Conservation (phyloP, 164 flowering plant species). For the Kingdonia uniflora region DNA sequence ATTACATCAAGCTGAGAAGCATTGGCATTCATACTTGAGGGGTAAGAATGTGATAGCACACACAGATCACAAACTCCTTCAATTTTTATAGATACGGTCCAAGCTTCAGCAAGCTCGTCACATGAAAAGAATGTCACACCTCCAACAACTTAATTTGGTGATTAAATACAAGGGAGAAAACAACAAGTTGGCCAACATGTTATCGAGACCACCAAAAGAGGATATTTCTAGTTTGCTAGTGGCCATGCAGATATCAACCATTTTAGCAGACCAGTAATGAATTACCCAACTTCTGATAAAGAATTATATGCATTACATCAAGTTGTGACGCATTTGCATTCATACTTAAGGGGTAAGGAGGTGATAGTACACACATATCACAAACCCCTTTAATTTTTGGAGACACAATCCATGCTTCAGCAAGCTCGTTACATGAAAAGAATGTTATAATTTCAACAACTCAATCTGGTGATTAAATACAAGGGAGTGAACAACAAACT, state of each 20-base stretch:
- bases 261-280: not conserved
- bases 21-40: not conserved
- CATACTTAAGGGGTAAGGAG: not conserved
- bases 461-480: not conserved
- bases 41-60: not conserved
- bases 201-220: no score
- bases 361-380: not conserved
- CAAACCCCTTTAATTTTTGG: not conserved
- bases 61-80: not conserved
- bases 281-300: not conserved
- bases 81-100: not conserved
- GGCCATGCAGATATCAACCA: no score
- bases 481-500: not conserved
- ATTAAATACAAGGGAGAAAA: not conserved
- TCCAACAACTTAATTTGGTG: not conserved
- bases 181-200: not conserved
- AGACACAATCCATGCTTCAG: not conserved
- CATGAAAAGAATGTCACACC: not conserved
- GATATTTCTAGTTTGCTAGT: no score
- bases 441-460: not conserved
- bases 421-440: not conserved
- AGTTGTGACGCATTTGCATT: not conserved
- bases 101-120: not conserved
- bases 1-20: not conserved
- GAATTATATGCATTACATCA: not conserved